These are phyloP conservation scores for Solanum corneliomulleri DNA, from an alignment of 257 asterid species.

Conservation along the genomic window DNA sequence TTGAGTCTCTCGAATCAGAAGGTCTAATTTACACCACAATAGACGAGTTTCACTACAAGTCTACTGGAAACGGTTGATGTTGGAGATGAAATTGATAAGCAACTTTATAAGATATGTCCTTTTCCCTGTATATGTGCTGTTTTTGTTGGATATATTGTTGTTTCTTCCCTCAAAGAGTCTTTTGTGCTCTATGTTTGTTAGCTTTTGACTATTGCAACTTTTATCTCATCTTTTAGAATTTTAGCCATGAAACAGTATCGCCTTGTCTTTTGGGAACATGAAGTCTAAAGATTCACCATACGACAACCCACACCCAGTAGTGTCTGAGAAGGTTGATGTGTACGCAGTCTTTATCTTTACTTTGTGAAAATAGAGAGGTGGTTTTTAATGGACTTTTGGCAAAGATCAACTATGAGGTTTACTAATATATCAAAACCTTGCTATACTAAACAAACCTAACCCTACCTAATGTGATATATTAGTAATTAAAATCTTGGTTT, in stretches of 20 bases:
- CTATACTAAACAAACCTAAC: background rate
- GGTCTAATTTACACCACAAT: conserved; percentile 63
- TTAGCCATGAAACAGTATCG: background rate
- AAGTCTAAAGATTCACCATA: background rate
- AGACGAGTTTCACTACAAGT: conserved; percentile 65
- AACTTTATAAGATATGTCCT: background rate
- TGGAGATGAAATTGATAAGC: background rate
- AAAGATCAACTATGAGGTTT: background rate
- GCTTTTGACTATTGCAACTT: background rate
- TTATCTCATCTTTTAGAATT: background rate
- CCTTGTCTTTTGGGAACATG: background rate
- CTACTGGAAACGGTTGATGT: conserved; percentile 48
- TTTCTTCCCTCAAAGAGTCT: background rate
- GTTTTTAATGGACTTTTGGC: background rate
- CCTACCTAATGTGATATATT: background rate
- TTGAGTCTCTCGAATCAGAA: conserved; percentile 50
- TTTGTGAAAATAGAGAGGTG: background rate
- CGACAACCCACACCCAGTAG: background rate
- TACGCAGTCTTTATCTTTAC: background rate
- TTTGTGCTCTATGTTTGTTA: background rate
- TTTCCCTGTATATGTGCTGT: background rate
- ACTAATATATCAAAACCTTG: background rate
- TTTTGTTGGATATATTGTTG: background rate
- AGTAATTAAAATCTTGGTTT: background rate
- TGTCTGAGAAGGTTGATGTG: background rate